phyloP scores from a whole-genome alignment of 2,329 filamentous ascomycete genomes.

The Nemania diffusa region DNA sequence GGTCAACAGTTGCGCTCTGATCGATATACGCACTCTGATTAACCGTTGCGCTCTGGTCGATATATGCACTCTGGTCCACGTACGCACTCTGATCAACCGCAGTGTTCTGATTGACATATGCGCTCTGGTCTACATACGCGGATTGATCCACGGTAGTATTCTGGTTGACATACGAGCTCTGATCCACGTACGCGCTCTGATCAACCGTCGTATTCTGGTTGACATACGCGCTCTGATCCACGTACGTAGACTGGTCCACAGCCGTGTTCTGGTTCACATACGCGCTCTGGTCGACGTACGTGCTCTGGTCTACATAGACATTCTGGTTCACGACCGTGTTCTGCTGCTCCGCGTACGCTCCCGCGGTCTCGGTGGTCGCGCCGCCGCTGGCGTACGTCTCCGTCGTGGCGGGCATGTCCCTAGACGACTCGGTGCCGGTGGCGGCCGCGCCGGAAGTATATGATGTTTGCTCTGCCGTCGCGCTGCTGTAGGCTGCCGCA shows the following conservation, averaged over 20 bases:
- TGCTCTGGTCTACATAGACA: constrained; percentile 12
- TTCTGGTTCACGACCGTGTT: constrained; percentile 9
- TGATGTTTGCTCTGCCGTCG: constrained; percentile 8
- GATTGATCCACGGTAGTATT: constrained; percentile 21
- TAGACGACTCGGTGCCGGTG: not conserved
- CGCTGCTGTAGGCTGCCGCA: not conserved
- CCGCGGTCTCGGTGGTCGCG: not conserved
- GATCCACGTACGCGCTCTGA: constrained; percentile 23
- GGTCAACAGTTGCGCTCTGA: constrained; percentile 12
- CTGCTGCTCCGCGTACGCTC: constrained; percentile 18
- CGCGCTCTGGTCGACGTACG: constrained; percentile 6
- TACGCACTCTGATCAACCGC: constrained; percentile 12
- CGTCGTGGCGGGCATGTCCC: not conserved
- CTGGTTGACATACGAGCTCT: constrained; percentile 19
- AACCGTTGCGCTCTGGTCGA: not conserved
- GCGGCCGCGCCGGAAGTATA: constrained; percentile 11
- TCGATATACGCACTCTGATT: constrained; percentile 24
- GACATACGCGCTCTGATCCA: constrained; percentile 7
- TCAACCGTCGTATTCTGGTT: constrained; percentile 9
- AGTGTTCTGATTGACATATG: constrained; percentile 12
- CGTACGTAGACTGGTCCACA: constrained; percentile 16
- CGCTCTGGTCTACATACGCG: constrained; percentile 25
- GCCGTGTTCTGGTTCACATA: constrained; percentile 11
- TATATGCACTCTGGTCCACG: constrained; percentile 19
- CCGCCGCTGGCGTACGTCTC: constrained; percentile 1